Evolutionary conservation across 192 early-diverging fungal species (phyloP).

Genomic region (Gryganskiella cystojenkinii): DNA sequence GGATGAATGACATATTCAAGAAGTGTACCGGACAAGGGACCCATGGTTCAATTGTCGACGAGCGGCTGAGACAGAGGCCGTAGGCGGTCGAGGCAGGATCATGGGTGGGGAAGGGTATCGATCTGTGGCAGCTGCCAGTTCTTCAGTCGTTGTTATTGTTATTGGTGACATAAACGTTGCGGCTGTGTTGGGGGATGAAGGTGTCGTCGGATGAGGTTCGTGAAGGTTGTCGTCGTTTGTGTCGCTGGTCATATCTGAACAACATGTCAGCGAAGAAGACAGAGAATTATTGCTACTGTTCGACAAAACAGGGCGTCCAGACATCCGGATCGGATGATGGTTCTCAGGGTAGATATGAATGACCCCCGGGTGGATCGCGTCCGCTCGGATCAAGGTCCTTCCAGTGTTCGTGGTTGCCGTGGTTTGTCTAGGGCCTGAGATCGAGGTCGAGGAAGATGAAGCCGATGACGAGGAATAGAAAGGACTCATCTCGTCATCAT

Average conservation of each 20-base stretch:
- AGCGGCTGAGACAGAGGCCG: not conserved
- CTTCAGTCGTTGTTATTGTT: not conserved
- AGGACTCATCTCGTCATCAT: not conserved
- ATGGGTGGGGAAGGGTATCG: not conserved
- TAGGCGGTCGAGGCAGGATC: not conserved
- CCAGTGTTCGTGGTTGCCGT: too few relatives aligned
- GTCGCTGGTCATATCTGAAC: too few relatives aligned
- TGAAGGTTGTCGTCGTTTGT: not conserved
- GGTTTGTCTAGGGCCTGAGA: too few relatives aligned
- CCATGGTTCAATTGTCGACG: not conserved
- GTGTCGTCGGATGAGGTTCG: too few relatives aligned
- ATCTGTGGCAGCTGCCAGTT: not conserved
- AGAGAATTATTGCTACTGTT: too few relatives aligned
- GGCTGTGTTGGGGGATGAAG: not conserved
- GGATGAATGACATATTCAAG: too few relatives aligned
- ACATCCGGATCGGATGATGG: slow-evolving; percentile 41
- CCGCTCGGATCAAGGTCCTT: slow-evolving; percentile 29
- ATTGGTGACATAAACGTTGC: too few relatives aligned
- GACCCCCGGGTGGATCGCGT: slow-evolving; percentile 20
- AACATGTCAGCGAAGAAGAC: too few relatives aligned
- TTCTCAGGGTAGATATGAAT: slow-evolving; percentile 42
- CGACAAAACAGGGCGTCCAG: slow-evolving; percentile 28
- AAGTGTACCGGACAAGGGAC: too few relatives aligned
- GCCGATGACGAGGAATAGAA: too few relatives aligned
- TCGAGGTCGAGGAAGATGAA: too few relatives aligned